phyloP scores from a whole-genome alignment of 805 yeast genomes.

The Starmerella tilneyi region DNA sequence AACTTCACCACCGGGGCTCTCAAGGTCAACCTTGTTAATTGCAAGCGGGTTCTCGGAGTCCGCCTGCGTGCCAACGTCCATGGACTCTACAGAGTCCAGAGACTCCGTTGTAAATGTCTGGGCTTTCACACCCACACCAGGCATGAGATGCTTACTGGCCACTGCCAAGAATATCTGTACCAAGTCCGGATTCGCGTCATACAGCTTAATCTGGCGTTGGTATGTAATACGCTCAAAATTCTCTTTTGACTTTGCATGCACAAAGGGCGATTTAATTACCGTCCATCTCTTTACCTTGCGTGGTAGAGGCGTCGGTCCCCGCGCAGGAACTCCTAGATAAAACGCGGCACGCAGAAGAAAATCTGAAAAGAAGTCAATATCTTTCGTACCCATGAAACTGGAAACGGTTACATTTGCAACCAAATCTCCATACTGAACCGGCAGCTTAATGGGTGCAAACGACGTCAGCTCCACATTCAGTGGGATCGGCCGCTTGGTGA shows the following conservation, averaged over 20 bases:
- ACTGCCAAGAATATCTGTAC: conserved; percentile 73
- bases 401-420: conserved; percentile 70
- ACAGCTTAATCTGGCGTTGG: conserved; percentile 60
- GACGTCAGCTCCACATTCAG: conserved; percentile 71
- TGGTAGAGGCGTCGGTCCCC: conserved; percentile 58
- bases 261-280: conserved; percentile 85
- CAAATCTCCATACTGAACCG: conserved; percentile 56
- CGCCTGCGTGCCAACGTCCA: conserved; percentile 22
- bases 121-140: conserved; percentile 79
- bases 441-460: conserved; percentile 66
- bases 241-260: conserved; percentile 87
- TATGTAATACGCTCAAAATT: conserved; percentile 84
- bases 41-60: conserved; percentile 25
- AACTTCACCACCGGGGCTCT: conserved; percentile 38
- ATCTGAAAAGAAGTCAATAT: conserved; percentile 66
- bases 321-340: conserved; percentile 77
- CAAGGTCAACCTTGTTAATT: conserved; percentile 27
- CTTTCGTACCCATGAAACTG: conserved; percentile 54
- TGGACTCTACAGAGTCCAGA: conserved; percentile 33
- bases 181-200: conserved; percentile 77
- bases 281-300: conserved; percentile 83
- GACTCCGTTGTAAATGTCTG: conserved; percentile 48
- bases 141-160: conserved; percentile 61
- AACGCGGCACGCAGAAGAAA: conserved; percentile 85
- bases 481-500: conserved; percentile 37